Base-by-base conservation (phyloP, 2,329 filamentous ascomycete genomes). In the Alternaria ventricosa region DNA sequence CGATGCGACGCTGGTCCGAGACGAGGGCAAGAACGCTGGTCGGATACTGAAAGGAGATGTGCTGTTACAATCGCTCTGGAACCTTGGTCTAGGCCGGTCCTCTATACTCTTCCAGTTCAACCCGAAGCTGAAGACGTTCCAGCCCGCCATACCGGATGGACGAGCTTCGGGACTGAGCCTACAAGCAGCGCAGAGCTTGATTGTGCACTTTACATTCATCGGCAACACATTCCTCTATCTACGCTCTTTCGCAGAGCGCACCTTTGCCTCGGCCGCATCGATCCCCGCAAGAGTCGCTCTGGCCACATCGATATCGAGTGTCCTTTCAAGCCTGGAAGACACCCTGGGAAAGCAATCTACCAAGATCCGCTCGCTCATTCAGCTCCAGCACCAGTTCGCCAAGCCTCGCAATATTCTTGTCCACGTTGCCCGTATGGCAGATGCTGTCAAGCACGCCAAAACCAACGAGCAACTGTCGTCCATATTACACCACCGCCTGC, bases 31-130 rank as follows among this genome's bases (percentile, higher is more conserved):
- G 69, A 43, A 70, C 68, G 49, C 84, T 41, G 77, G 76, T 13
- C 76, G 76, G 27, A 71, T 84, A 6, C 46, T 84, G 3, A 79
- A 79, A 18, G 72, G 73, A 15, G 70, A 81, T 47, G 68, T 79
- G 3, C 71, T 81, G 5, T 64, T 85, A 2, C 73, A 79, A 18
- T 90, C 89, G 11, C 81, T 95, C 1, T 82, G 91, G 64, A 86
- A 88, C 12, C 82, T 95, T 1, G 87, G 88, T 0, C 85, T 94
- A 6, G 92, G 92, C 0, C 85, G 91, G 51, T 89, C 89, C 43
- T 94, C 92, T 0, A 83, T 91, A 2, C 85, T 96, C 33, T 96
- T 93, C 76, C 74, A 79, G 0, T 93, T 88, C 84, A 82, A 89
- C 55, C 75, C 83, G 3, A 81, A 82, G 3, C 83, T 83, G 27